These are phyloP conservation scores for Spergularia bocconei DNA, from an alignment of 148 eudicot genomes.

Conservation along the genomic window DNA sequence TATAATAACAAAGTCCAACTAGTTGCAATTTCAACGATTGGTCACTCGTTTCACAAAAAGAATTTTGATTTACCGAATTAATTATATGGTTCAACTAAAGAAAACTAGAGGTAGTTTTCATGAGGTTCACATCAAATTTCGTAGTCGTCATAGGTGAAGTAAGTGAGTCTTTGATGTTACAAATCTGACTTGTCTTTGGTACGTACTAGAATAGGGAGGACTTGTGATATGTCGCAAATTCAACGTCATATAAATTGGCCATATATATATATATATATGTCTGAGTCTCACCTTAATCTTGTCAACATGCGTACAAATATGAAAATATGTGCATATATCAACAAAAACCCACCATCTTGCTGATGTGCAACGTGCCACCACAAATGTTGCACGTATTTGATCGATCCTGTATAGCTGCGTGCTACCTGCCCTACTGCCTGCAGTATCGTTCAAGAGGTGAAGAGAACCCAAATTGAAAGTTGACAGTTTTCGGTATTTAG, in stretches of 20 bases:
- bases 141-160: background rate
- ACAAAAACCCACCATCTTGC: background rate
- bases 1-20: too few species aligned
- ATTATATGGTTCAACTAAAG: too few species aligned
- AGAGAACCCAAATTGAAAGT: too few species aligned
- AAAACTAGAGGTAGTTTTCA: background rate
- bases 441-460: too few species aligned
- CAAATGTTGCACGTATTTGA: conserved; percentile 9
- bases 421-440: background rate
- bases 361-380: conserved; percentile 22
- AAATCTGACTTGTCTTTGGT: too few species aligned
- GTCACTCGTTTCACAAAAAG: background rate
- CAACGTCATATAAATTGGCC: conserved; percentile 3
- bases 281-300: background rate
- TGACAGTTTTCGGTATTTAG: too few species aligned
- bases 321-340: background rate
- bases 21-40: background rate
- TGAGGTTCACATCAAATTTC: background rate
- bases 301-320: background rate
- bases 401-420: background rate
- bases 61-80: too few species aligned
- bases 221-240: background rate
- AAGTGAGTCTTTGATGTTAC: background rate
- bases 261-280: background rate
- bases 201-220: too few species aligned